Evolutionary conservation across 2,329 filamentous ascomycete species (phyloP), one percentile per base, ranked within the genome.

Genomic region (Incumbomyces delicatus): DNA sequence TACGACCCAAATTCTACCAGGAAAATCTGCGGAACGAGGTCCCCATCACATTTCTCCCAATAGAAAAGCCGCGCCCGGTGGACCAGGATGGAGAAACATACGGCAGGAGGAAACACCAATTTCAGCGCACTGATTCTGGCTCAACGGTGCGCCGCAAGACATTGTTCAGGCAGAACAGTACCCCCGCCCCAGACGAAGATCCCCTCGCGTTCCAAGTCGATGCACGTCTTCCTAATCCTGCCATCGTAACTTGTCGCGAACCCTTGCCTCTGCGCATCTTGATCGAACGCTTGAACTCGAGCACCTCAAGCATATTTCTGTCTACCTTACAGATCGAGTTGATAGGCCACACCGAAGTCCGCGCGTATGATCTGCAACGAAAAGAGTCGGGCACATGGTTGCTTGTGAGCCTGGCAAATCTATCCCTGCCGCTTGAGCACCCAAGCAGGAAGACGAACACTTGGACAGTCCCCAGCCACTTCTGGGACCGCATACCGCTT

Each of bases 161-260:
- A 13, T 20, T 87, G 17, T 85, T 87, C 55, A 72, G 72, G 36
- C 70, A 68, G 35, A 48, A 55, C 11, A 62, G 57, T 14, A 54
- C 48, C 6, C 46, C 39, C 10, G 47, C 50, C 5, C 48, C 55
- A 11, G 47, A 52, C 18, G 50, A 53, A 17, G 63, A 69, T 36
- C 57, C 68, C 50, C 71, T 76, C 2, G 74, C 79, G 2, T 80
- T 92, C 11, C 83, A 81, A 3, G 74, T 95, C 36, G 89, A 95
- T 58, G 87, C 85, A 3, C 78, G 90, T 30, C 69, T 98, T 29
- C 92, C 92, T 0, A 85, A 88, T 59, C 92, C 92, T 3, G 76
- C 87, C 2, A 85, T 95, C 37, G 69, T 96, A 41, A 95, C 89
- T 0, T 94, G 89, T 68, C 94, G 94, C 62, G 77, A 89, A 54